Evolutionary conservation across 345 rosid genomes (phyloP).

Genomic region (Pistacia integerrima): DNA sequence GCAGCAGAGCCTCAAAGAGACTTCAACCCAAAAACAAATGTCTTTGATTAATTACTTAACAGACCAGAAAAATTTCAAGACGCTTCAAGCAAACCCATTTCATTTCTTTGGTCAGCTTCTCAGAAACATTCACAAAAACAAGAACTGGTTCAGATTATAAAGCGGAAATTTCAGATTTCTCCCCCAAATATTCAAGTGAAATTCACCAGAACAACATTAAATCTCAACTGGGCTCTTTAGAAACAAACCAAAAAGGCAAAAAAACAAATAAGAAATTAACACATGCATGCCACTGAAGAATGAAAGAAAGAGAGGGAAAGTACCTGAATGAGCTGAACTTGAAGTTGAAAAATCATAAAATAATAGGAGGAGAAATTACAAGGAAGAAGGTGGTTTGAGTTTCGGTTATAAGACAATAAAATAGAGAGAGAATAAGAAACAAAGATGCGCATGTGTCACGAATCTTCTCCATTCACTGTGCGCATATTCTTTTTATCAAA

Average conservation of each 20-base stretch:
- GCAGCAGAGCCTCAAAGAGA: neutral
- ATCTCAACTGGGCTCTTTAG: neutral
- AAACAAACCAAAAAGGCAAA: neutral
- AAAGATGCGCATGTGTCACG: slow-evolving; percentile 24
- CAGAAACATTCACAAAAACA: neutral
- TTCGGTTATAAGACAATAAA: neutral
- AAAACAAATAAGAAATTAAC: neutral
- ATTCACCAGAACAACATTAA: neutral
- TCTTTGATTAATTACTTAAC: neutral
- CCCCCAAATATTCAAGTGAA: neutral
- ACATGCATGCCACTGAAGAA: neutral
- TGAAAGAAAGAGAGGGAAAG: neutral
- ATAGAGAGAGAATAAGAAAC: neutral
- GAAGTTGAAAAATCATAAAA: neutral
- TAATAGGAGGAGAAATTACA: too few species aligned
- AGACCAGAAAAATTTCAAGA: neutral
- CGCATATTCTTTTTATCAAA: too few species aligned
- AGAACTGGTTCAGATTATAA: neutral
- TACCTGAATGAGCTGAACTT: neutral
- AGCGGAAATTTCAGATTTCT: neutral
- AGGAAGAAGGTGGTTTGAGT: neutral
- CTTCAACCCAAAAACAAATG: neutral
- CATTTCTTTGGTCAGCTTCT: neutral
- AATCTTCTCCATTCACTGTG: slow-evolving; percentile 14
- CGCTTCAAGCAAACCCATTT: slow-evolving; percentile 8